Evolutionary conservation across 495 filamentous ascomycete species (phyloP).

Genomic region (Thozetella sp.): DNA sequence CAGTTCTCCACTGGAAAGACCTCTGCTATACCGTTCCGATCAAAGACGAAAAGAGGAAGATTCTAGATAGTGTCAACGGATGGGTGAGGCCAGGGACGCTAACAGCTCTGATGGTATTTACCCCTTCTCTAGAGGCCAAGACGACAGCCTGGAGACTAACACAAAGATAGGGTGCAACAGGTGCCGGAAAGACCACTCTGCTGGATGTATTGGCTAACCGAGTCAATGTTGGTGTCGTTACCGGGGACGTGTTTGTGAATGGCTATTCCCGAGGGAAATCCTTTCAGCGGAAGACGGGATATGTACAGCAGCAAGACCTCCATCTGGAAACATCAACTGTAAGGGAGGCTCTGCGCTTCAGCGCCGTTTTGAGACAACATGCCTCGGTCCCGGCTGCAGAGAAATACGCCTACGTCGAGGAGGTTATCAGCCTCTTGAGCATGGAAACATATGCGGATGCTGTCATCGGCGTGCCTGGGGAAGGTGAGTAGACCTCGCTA

Average conservation of each 20-base stretch:
- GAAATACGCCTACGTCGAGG: constrained; percentile 73
- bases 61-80: constrained; percentile 71
- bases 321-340: constrained; percentile 66
- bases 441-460: constrained; percentile 78
- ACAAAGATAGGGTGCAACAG: constrained; percentile 60
- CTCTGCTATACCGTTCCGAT: constrained; percentile 77
- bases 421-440: constrained; percentile 74
- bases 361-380: constrained; percentile 71
- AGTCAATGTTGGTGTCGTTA: constrained; percentile 65
- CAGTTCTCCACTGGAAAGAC: constrained; percentile 68
- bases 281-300: constrained; percentile 77
- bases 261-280: constrained; percentile 63
- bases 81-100: constrained; percentile 80
- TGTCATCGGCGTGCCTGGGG: constrained; percentile 71
- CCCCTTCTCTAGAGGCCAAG: constrained; percentile 27
- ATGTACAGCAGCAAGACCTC: constrained; percentile 71
- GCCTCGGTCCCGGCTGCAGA: constrained; percentile 55
- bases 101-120: constrained; percentile 68
- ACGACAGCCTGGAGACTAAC: constrained; percentile 41
- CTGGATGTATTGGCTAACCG: constrained; percentile 69
- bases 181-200: constrained; percentile 70
- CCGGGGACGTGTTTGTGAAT: constrained; percentile 73
- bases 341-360: constrained; percentile 72
- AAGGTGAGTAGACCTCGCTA: constrained; percentile 58
- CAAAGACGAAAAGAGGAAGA: constrained; percentile 58